Evolutionary conservation across 257 asterid species (phyloP).

Genomic region (Solanum rostratum): DNA sequence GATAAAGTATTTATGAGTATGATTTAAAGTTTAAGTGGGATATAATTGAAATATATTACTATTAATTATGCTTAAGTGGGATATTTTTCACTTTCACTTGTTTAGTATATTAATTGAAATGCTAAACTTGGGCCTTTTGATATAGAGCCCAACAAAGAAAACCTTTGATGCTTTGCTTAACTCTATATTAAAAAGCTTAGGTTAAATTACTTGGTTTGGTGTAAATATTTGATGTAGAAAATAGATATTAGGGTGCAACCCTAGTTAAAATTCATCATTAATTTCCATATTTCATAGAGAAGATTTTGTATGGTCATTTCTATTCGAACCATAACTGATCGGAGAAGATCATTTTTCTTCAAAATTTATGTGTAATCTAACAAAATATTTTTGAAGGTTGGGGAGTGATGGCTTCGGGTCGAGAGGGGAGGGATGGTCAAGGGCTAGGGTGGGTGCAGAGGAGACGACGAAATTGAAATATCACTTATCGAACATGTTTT

Average conservation of each 20-base stretch:
- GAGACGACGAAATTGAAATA: neutral
- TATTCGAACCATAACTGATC: neutral
- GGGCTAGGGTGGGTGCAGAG: neutral
- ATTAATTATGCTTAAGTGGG: neutral
- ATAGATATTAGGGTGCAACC: neutral
- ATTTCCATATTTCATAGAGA: neutral
- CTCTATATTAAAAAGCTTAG: neutral
- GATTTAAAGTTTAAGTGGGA: neutral
- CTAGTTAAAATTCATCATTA: neutral
- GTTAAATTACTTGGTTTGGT: neutral
- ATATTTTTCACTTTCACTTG: neutral
- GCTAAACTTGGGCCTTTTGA: neutral
- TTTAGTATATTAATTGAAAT: neutral
- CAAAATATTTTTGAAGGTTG: neutral
- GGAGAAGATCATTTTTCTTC: neutral
- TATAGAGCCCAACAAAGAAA: neutral
- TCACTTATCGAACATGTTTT: neutral
- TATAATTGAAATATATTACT: neutral
- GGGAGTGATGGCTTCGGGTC: no score
- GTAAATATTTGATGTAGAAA: neutral
- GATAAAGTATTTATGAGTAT: neutral
- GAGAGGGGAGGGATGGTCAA: neutral
- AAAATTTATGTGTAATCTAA: neutral
- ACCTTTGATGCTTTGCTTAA: neutral
- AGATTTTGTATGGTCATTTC: neutral